These are phyloP conservation scores for Cordyceps cicadae DNA, from an alignment of 2,329 filamentous ascomycete genomes.

Conservation along the genomic window DNA sequence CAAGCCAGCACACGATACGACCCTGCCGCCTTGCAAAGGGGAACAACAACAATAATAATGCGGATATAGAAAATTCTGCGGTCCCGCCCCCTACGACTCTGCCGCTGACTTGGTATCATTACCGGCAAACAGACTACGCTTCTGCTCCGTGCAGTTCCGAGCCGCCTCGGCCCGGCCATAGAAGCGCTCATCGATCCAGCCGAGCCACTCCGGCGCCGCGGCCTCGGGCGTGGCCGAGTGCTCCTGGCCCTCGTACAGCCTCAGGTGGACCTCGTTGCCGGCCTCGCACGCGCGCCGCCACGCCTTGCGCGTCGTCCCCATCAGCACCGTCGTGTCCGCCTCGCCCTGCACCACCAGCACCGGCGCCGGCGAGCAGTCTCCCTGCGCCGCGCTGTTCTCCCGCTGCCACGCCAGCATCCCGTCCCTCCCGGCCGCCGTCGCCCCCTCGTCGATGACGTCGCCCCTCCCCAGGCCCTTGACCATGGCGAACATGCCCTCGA, in stretches of 20 bases:
- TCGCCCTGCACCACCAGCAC: constrained; percentile 13
- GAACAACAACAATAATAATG: neutral
- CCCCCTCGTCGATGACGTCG: neutral
- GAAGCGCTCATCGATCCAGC: constrained; percentile 9
- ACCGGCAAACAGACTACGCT: neutral
- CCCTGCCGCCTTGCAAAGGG: neutral
- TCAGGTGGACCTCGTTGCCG: constrained; percentile 13
- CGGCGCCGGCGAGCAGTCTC: constrained; percentile 10
- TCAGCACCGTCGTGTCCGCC: constrained; percentile 11
- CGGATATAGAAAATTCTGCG: neutral
- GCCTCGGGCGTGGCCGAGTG: constrained; percentile 9
- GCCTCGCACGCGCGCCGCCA: constrained; percentile 1
- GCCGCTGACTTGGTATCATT: neutral
- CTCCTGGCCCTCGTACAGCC: constrained; percentile 6
- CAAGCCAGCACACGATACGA: neutral
- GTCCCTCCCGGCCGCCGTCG: neutral
- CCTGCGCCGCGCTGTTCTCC: constrained; percentile 1
- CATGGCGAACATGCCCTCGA: constrained; percentile 11
- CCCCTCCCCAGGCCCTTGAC: neutral
- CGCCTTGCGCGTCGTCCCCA: constrained; percentile 3
- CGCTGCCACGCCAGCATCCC: constrained; percentile 10
- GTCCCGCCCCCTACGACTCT: neutral
- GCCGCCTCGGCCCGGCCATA: neutral
- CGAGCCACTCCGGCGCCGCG: constrained; percentile 3
- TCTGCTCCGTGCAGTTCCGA: neutral